phyloP scores from a whole-genome alignment of 2,329 filamentous ascomycete genomes.

The Blastomyces silverae region DNA sequence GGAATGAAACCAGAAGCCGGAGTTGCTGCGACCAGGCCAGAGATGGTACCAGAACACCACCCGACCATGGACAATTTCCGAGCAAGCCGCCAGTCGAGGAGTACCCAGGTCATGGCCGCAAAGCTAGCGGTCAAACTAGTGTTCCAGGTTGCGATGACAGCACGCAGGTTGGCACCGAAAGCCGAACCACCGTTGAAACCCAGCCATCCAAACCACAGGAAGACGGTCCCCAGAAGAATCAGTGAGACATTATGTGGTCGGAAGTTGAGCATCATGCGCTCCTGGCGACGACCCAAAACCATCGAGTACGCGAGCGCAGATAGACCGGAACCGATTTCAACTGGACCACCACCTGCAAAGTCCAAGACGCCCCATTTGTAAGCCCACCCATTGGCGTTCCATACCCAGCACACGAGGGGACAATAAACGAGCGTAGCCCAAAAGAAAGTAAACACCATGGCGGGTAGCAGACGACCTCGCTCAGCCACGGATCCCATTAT shows the following conservation, averaged over 20 bases:
- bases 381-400: slow-evolving; percentile 91
- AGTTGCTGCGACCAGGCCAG: slow-evolving; percentile 80
- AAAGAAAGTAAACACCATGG: slow-evolving; percentile 91
- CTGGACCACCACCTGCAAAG: slow-evolving; percentile 91
- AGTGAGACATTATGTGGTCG: slow-evolving; percentile 97
- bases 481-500: slow-evolving; percentile 88
- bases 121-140: slow-evolving; percentile 90
- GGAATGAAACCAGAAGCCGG: slow-evolving; percentile 74
- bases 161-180: slow-evolving; percentile 89
- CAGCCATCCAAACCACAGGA: slow-evolving; percentile 98
- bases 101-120: slow-evolving; percentile 83
- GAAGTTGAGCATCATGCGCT: slow-evolving; percentile 99
- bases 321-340: slow-evolving; percentile 92
- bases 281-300: slow-evolving; percentile 91
- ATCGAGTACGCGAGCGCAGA: slow-evolving; percentile 91
- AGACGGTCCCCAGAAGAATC: slow-evolving; percentile 87
- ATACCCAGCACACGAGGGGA: slow-evolving; percentile 91
- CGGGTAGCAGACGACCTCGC: slow-evolving; percentile 82
- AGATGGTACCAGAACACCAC: slow-evolving; percentile 84
- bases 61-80: slow-evolving; percentile 93
- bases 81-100: slow-evolving; percentile 91
- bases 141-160: slow-evolving; percentile 97
- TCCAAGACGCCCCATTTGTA: slow-evolving; percentile 88
- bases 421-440: slow-evolving; percentile 98
- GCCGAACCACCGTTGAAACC: slow-evolving; percentile 97